These are phyloP conservation scores for Epichloe gansuensis DNA, from an alignment of 2,329 filamentous ascomycete species.

Conservation along the genomic window DNA sequence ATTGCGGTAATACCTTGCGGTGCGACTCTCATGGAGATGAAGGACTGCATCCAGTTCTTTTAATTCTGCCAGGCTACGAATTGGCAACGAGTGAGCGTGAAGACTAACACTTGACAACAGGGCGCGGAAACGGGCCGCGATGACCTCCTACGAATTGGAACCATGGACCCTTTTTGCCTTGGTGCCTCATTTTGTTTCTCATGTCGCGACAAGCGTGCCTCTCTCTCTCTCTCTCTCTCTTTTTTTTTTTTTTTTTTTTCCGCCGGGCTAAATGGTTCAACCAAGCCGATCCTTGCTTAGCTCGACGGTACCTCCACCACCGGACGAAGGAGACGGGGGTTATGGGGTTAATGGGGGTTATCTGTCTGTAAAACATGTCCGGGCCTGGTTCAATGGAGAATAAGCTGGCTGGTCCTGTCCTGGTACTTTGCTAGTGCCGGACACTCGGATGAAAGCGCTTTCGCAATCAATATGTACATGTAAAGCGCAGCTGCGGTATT, in stretches of 20 bases:
- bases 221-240: too few relatives aligned
- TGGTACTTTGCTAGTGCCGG: too few relatives aligned
- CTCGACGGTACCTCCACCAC: background rate
- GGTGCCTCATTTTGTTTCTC: constrained; percentile 7
- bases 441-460: too few relatives aligned
- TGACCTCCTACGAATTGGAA: constrained; percentile 4
- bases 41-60: background rate
- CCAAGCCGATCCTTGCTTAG: background rate
- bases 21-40: background rate
- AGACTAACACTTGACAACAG: too few relatives aligned
- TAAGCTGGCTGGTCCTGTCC: background rate
- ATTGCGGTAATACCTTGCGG: background rate
- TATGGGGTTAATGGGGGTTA: too few relatives aligned
- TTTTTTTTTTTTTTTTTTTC: background rate
- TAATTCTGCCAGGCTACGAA: background rate
- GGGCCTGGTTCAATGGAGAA: background rate
- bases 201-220: constrained; percentile 8
- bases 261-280: background rate
- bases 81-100: background rate
- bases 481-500: too few relatives aligned
- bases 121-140: constrained; percentile 8
- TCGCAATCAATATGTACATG: too few relatives aligned
- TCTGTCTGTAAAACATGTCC: background rate
- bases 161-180: background rate
- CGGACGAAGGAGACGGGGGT: background rate